These are phyloP conservation scores for Glonium stellatum DNA, from an alignment of 495 filamentous ascomycete genomes.

Conservation along the genomic window DNA sequence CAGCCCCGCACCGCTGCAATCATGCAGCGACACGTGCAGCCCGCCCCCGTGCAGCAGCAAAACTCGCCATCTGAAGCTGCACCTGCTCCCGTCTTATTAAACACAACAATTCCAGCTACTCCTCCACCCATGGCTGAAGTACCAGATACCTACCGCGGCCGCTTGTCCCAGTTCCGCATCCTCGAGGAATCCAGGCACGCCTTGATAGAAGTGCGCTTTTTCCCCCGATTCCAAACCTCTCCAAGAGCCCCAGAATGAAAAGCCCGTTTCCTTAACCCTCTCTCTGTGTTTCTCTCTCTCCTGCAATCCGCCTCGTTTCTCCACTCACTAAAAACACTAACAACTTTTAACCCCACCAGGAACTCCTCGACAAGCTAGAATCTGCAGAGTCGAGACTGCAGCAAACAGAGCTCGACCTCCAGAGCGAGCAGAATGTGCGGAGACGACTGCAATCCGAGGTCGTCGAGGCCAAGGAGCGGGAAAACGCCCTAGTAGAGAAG, in stretches of 20 bases:
- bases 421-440: constrained; percentile 28
- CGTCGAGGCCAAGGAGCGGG: constrained; percentile 23
- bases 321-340: no score
- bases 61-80: neutral
- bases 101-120: neutral
- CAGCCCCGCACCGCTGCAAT: neutral
- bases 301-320: neutral
- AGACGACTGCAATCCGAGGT: constrained; percentile 24
- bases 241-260: no score
- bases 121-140: constrained; percentile 4
- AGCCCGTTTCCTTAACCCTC: no score
- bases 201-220: constrained; percentile 23
- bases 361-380: constrained; percentile 26
- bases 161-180: constrained; percentile 25
- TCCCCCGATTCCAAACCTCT: no score
- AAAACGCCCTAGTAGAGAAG: constrained; percentile 19
- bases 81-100: neutral
- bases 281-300: neutral
- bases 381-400: constrained; percentile 23
- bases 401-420: constrained; percentile 25
- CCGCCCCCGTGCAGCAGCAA: constrained; percentile 1
- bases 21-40: neutral
- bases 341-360: constrained; percentile 5
- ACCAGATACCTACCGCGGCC: constrained; percentile 19
- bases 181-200: constrained; percentile 25